Base-by-base conservation (phyloP, 2,329 filamentous ascomycete genomes). In the Phialophora macrospora region DNA sequence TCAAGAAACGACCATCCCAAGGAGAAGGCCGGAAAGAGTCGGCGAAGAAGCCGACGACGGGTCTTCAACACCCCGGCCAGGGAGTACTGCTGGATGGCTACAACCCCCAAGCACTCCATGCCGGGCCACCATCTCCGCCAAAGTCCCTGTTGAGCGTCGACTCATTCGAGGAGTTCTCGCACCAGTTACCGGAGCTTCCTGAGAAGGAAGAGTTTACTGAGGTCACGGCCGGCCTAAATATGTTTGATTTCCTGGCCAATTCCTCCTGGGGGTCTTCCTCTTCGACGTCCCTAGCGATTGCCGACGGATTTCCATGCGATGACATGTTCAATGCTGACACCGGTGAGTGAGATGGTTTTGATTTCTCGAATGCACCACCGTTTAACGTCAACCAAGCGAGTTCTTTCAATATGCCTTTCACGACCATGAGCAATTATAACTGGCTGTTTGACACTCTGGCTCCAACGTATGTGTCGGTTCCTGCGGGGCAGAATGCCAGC, bases 1-100 rank as follows among this genome's bases (percentile, higher is more conserved):
- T 84, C 17, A 78, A 77, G 11, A 48, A 48, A 20, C 44, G 44
- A 48, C 64, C 44, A 20, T 17, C 44, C 17, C 44, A 12, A 3
- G n/a, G 22, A 2, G 44, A 48, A 8, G n/a, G 3, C 22, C 3
- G 44, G 2, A 20, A 11, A 48, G 6, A 3, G 1, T 20, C 17
- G 5, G 22, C 44, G 2, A 48, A 48, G 11, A 48, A n/a, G 11
- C 17, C 17, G 44, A 11, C 22, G 1, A 48, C 9, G 17, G 22
- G 9, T 22, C 22, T 12, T 6, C 1, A 20, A 1, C n/a, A 48
- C 3, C 14, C 0, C 17, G 14, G 14, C 4, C 44, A 48, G 3
- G n/a, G 17, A 3, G 44, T 20, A 3, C 6, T 12, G 2, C 3
- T 20, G 2, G 44, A 48, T 2, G 4, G 17, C 7, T 48, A 8